phyloP scores from a whole-genome alignment of 345 rosid genomes.

The Citrus inodora region DNA sequence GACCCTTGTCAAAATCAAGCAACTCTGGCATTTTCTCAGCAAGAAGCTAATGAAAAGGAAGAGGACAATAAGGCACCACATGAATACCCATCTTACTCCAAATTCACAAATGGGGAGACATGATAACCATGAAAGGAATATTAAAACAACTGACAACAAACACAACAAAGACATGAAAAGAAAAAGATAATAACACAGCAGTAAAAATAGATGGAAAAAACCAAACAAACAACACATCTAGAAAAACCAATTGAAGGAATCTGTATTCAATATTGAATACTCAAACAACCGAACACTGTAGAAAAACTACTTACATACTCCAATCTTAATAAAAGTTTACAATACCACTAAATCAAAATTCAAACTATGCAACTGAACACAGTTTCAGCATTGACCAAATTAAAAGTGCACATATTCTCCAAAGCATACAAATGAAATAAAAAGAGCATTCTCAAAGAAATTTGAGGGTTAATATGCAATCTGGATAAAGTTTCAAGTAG shows the following conservation, averaged over 20 bases:
- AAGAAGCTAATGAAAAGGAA: slow-evolving; percentile 54
- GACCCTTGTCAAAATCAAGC: slow-evolving; percentile 87
- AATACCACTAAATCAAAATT: neutral
- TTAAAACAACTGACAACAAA: neutral
- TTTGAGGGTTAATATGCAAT: neutral
- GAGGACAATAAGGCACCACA: slow-evolving; percentile 1
- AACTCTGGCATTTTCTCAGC: slow-evolving; percentile 93
- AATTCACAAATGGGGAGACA: neutral
- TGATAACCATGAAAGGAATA: neutral
- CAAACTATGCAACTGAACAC: neutral
- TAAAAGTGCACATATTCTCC: neutral
- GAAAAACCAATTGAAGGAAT: neutral
- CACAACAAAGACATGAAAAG: neutral
- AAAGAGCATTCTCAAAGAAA: neutral
- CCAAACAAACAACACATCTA: neutral
- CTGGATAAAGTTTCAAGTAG: neutral
- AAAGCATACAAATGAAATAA: neutral
- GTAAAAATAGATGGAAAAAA: neutral
- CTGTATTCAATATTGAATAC: neutral
- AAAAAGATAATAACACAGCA: neutral
- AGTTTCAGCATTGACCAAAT: neutral
- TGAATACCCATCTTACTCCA: neutral
- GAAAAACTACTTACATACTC: neutral
- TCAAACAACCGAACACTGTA: neutral
- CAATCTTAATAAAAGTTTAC: neutral